Evolutionary conservation across 2,329 filamentous ascomycete genomes (phyloP).

Genomic region (Chaetomiaceae sp.): DNA sequence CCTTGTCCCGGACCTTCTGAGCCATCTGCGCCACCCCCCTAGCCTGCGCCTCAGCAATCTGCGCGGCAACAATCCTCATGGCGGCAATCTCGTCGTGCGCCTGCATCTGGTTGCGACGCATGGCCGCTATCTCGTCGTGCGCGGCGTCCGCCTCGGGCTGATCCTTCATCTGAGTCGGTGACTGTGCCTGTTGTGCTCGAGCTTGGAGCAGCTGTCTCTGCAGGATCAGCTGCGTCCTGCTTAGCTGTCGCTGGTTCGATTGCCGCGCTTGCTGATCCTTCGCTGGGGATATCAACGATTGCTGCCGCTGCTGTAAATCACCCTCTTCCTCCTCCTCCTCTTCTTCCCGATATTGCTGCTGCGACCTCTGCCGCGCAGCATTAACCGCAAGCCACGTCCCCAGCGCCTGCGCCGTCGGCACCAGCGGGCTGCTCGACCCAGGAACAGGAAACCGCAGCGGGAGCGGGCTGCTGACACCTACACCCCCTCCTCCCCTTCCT

Average conservation of each 20-base stretch:
- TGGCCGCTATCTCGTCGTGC: background rate
- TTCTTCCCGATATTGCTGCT: background rate
- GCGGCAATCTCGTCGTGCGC: constrained; percentile 1
- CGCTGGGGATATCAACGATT: background rate
- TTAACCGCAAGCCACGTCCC: background rate
- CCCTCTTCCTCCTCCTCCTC: background rate
- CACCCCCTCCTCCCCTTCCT: no score
- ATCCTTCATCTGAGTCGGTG: no score
- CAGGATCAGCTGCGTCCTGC: background rate
- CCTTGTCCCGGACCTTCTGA: background rate
- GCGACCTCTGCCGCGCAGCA: background rate
- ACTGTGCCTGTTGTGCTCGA: background rate
- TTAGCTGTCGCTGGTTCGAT: no score
- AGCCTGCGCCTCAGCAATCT: background rate
- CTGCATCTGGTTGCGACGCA: background rate
- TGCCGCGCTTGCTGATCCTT: background rate
- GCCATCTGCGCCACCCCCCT: no score
- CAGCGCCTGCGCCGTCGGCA: background rate
- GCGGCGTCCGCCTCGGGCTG: background rate
- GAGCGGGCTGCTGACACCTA: no score
- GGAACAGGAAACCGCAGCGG: background rate
- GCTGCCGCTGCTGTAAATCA: background rate
- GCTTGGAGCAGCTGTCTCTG: background rate
- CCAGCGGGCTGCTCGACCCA: background rate
- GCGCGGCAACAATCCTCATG: background rate